Evolutionary conservation across 495 filamentous ascomycete species (phyloP).

Genomic region (Amphirosellinia nigrospora): DNA sequence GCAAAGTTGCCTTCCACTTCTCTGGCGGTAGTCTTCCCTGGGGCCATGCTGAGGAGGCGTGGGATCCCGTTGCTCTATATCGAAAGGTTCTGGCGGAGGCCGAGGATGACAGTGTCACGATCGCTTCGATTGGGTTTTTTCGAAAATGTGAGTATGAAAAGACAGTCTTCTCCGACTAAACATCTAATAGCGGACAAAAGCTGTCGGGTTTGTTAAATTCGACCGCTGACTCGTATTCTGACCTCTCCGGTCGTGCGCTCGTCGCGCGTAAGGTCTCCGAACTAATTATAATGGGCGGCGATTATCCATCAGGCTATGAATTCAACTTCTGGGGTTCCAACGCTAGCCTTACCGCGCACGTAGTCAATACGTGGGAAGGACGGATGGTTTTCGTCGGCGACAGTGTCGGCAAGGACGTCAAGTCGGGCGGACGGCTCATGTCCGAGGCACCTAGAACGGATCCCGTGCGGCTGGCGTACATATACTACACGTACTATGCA

Average conservation of each 20-base stretch:
- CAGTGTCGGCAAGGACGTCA: conserved; percentile 44
- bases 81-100: conserved; percentile 45
- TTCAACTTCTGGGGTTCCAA: conserved; percentile 53
- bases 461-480: conserved; percentile 49
- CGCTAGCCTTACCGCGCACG: conserved; percentile 40
- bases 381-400: conserved; percentile 44
- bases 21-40: conserved; percentile 37
- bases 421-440: conserved; percentile 45
- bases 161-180: background rate
- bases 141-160: conserved; percentile 38
- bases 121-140: conserved; percentile 54
- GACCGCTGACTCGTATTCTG: conserved; percentile 40
- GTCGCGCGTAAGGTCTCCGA: conserved; percentile 49
- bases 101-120: conserved; percentile 46
- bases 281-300: conserved; percentile 55
- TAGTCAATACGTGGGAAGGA: conserved; percentile 49
- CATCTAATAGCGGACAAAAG: conserved; percentile 22
- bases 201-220: conserved; percentile 50
- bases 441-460: conserved; percentile 39
- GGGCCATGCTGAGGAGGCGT: conserved; percentile 44
- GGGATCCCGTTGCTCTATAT: conserved; percentile 52
- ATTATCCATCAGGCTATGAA: conserved; percentile 48
- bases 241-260: conserved; percentile 44
- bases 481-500: conserved; percentile 43
- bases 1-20: conserved; percentile 52